Base-by-base conservation (phyloP, 371 early-diverging fungal genomes). In the Mortierella sp. region DNA sequence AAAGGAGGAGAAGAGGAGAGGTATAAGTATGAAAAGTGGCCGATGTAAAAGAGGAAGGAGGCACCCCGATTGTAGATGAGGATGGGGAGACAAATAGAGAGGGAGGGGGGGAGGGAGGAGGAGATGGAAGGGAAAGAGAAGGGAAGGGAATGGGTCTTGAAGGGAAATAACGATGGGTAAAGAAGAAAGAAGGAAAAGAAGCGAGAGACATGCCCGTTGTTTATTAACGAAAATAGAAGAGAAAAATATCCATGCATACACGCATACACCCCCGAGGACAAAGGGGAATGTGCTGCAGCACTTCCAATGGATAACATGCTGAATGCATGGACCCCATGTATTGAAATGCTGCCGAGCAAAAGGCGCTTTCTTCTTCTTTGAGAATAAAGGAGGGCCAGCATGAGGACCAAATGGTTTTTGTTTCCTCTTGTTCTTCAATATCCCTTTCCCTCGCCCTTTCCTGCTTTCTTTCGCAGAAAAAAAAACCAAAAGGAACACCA, bases 111-210 rank as follows among this genome's bases (percentile, higher is more conserved):
- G 37, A 61, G 34, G 64, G 10, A 8, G 21, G 8, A 31, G 1
- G 8, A 21, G 19, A 40, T 40, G 67, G 40, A 37, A 67, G 10
- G 54, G 54, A 54, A 50, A 9, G n/a, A n/a, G 0, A 9, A n/a
- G 19, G 54, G 54, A 51, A 34, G 40, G 67, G 67, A 67, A 40
- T 67, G 67, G 67, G 67, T 11, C 67, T 67, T 67, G 37, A 67
- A 40, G 40, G 34, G 61, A 19, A 24, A 67, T 40, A 40, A 67
- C 43, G 67, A 67, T 37, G 40, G 24, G 67, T 37, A 24, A 34
- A 61, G 64, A 61, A 34, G 34, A 61, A 34, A 9, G 34, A 21
- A 34, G 40, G 31, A 37, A 64, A 37, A 67, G 40, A 64, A 21
- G 40, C 21, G 34, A 14, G 24, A 9, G 28, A 28, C 37, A 61